A percentile compares a stretch with the other conserved stretches of the same genome.
phyloP scores from a whole-genome alignment of 2,329 filamentous ascomycete genomes.

The Nigrospora sphaerica region DNA sequence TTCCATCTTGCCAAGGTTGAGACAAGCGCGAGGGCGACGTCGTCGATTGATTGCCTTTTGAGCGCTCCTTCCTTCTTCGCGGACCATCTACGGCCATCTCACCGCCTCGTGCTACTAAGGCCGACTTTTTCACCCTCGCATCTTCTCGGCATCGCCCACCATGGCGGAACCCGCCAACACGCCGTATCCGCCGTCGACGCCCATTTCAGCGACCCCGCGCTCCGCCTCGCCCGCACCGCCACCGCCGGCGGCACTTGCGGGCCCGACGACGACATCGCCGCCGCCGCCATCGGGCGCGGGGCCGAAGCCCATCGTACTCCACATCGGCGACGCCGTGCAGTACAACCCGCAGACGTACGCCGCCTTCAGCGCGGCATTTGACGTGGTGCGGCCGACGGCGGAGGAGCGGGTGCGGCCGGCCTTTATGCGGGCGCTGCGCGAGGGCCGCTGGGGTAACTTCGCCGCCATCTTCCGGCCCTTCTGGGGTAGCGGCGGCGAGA shows the following conservation, averaged over 20 bases:
- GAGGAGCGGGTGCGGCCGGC: slow-evolving; percentile 42
- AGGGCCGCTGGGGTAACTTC: slow-evolving; percentile 49
- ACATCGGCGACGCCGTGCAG: slow-evolving; percentile 60
- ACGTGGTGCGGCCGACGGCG: slow-evolving; percentile 42
- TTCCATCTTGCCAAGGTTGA: too few species aligned
- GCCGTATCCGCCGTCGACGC: slow-evolving; percentile 28
- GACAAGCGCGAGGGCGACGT: too few species aligned
- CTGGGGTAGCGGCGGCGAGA: slow-evolving; percentile 59
- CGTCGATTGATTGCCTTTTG: too few species aligned
- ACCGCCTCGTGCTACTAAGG: too few species aligned
- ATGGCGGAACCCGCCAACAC: slow-evolving; percentile 43
- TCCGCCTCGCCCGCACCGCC: slow-evolving; percentile 30
- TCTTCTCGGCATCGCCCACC: slow-evolving; percentile 7
- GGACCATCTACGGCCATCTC: too few species aligned
- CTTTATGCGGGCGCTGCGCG: slow-evolving; percentile 41
- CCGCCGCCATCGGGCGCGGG: slow-evolving; percentile 10
- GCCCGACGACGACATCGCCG: slow-evolving; percentile 3
- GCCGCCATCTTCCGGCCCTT: slow-evolving; percentile 47
- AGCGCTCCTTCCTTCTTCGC: too few species aligned
- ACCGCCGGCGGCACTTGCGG: slow-evolving; percentile 3
- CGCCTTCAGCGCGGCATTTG: slow-evolving; percentile 33
- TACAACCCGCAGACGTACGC: slow-evolving; percentile 41
- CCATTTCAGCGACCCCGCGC: slow-evolving; percentile 31
- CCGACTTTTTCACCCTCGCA: too few species aligned
- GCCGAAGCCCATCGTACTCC: slow-evolving; percentile 54